These are phyloP conservation scores for Elongisporangium prolatum DNA, from an alignment of 352 stramenopile genomes.

Conservation along the genomic window DNA sequence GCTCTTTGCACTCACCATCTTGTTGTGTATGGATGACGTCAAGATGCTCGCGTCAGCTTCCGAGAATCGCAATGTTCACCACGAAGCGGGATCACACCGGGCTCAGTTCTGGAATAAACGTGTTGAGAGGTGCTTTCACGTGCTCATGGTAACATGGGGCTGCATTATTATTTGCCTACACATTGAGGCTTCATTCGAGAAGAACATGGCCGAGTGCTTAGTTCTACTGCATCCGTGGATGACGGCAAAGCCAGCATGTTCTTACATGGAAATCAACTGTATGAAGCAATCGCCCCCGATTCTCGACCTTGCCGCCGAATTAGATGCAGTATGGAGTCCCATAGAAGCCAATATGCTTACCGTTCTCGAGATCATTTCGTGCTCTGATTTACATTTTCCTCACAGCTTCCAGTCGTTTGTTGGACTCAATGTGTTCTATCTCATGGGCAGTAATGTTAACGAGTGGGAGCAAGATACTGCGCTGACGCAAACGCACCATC, in stretches of 20 bases:
- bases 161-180: slow-evolving; percentile 1
- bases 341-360: slow-evolving; percentile 13
- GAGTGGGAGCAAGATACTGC: slow-evolving; percentile 9
- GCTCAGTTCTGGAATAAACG: background rate
- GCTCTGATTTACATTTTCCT: background rate
- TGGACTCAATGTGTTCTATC: slow-evolving; percentile 17
- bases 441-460: slow-evolving; percentile 18
- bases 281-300: slow-evolving; percentile 15
- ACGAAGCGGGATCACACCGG: background rate
- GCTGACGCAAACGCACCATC: slow-evolving; percentile 4
- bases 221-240: slow-evolving; percentile 7
- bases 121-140: background rate
- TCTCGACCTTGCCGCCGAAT: background rate
- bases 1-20: slow-evolving; percentile 5
- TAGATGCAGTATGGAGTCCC: background rate
- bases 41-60: background rate
- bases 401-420: slow-evolving; percentile 4
- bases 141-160: background rate
- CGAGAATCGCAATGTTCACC: background rate
- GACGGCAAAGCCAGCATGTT: slow-evolving; percentile 8
- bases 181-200: background rate
- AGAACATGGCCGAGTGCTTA: background rate
- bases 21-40: background rate
- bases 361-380: slow-evolving; percentile 18
- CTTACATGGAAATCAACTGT: slow-evolving; percentile 12